Base-by-base conservation (phyloP, 352 stramenopile genomes). In the Phytophthora ramorum region DNA sequence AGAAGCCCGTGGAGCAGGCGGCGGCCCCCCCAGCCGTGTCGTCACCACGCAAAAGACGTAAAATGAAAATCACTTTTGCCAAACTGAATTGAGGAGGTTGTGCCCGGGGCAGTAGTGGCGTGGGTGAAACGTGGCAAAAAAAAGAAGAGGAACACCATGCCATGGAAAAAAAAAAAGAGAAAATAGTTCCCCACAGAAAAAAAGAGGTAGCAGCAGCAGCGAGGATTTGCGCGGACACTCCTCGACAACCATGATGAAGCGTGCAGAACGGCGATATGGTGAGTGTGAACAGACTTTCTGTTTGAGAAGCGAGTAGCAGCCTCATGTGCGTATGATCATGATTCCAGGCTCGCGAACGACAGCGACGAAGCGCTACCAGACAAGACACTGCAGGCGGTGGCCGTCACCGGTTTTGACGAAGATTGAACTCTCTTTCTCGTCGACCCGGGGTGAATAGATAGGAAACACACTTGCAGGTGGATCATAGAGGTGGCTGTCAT, bases 11-110 rank as follows among this genome's bases (percentile, higher is more conserved):
- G 60, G 66, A 83, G 58, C 56, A 71, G 48, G 57, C 70, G 17
- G 58, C 69, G 17, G 75, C 79, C 57, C 71, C 83, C 46, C 53
- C 73, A 51, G 73, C 60, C 30, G 73, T 84, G 41, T 82, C 85
- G 40, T 93, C 87, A 47, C 87, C 87, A 47, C 87, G 87, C 76
- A 95, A 95, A 71, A 83, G 87, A 83, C 87, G 87, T 89, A 95
- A 95, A 90, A 95, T 95, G 87, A 95, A 95, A 91, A 95, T 95
- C 78, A 91, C 84, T 76, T 95, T 95, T 90, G 78, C 69, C 66
- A 92, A 95, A 91, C 76, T 93, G 67, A 90, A 87, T 79, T 95
- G 79, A 94, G 63, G 47, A 76, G 58, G 56, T 70, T 80, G 68
- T 69, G 45, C 73, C 47, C 48, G 24, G 47, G 50, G 24, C 67